Evolutionary conservation across 805 yeast species (phyloP).

Genomic region (Zygosaccharomyces bisporus): DNA sequence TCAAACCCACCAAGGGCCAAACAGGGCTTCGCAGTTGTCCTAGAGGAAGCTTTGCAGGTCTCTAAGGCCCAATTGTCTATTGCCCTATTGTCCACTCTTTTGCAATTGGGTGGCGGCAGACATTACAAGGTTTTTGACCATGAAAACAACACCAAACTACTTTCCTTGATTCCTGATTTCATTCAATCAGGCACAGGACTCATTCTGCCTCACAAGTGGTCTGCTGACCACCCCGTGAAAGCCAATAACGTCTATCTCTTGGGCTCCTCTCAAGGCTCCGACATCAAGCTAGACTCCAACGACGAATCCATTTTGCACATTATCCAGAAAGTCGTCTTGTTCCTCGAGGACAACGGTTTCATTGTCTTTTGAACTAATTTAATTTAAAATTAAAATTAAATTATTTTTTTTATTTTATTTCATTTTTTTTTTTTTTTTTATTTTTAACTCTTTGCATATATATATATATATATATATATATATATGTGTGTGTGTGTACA

Average conservation of each 20-base stretch:
- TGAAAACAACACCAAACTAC: constrained; percentile 66
- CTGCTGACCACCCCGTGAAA: constrained; percentile 12
- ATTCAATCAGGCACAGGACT: constrained; percentile 87
- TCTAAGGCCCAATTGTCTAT: constrained; percentile 65
- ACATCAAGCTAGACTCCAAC: constrained; percentile 52
- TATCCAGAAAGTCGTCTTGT: constrained; percentile 66
- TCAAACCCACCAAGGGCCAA: constrained; percentile 86
- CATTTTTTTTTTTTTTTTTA: too few species aligned
- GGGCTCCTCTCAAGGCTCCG: constrained; percentile 50
- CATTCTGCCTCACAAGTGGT: constrained; percentile 48
- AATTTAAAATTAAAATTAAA: background rate
- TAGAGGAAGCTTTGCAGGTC: constrained; percentile 56
- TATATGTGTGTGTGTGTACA: constrained; percentile 1
- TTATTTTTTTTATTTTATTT: too few species aligned
- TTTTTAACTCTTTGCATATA: too few species aligned
- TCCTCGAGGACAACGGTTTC: constrained; percentile 80
- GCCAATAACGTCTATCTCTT: constrained; percentile 41
- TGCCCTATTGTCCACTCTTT: constrained; percentile 85
- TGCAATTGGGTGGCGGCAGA: constrained; percentile 85
- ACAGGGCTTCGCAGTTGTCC: constrained; percentile 82
- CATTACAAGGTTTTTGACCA: constrained; percentile 52
- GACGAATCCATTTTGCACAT: constrained; percentile 61
- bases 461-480: background rate
- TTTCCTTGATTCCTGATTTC: constrained; percentile 45
- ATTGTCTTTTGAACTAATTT: constrained; percentile 44